Conservation (phyloP, 148 eudicot genomes). For the Rhododendron ovatum region DNA sequence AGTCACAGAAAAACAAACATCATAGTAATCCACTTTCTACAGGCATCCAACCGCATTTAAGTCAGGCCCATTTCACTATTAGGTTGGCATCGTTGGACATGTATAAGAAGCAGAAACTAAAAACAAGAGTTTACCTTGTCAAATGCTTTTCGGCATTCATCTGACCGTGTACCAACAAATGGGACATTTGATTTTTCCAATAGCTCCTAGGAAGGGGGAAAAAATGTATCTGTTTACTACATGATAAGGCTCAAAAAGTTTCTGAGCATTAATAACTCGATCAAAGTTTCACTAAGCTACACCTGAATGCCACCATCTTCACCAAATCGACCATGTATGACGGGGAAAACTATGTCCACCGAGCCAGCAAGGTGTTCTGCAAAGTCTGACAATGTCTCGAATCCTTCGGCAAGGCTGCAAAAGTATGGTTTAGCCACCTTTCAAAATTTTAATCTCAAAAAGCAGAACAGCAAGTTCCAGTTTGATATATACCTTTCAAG, state of each 20-base stretch:
- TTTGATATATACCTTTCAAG: constrained; percentile 52
- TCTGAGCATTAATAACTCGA: background rate
- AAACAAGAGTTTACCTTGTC: constrained; percentile 51
- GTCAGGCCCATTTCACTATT: background rate
- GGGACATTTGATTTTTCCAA: constrained; percentile 72
- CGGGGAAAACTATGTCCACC: constrained; percentile 90
- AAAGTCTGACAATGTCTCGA: constrained; percentile 63
- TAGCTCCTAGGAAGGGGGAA: constrained; percentile 46
- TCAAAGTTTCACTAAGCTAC: background rate
- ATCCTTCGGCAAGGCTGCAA: constrained; percentile 83
- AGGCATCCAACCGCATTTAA: background rate
- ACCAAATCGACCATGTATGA: constrained; percentile 91
- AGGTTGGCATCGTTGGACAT: background rate
- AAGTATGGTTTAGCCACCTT: background rate
- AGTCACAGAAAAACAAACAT: background rate
- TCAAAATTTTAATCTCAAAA: background rate
- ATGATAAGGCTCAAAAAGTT: constrained; percentile 1
- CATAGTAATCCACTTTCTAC: background rate
- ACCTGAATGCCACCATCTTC: constrained; percentile 96
- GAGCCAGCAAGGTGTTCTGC: constrained; percentile 62
- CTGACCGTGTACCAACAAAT: constrained; percentile 73
- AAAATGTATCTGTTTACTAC: background rate
- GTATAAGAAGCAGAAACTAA: background rate
- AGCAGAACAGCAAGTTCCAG: constrained; percentile 8
- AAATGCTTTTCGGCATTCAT: constrained; percentile 74